A percentile compares a stretch with the other conserved stretches of the same genome.
Evolutionary conservation across 805 yeast species (phyloP).

Genomic region (Yamadazyma endophytica): DNA sequence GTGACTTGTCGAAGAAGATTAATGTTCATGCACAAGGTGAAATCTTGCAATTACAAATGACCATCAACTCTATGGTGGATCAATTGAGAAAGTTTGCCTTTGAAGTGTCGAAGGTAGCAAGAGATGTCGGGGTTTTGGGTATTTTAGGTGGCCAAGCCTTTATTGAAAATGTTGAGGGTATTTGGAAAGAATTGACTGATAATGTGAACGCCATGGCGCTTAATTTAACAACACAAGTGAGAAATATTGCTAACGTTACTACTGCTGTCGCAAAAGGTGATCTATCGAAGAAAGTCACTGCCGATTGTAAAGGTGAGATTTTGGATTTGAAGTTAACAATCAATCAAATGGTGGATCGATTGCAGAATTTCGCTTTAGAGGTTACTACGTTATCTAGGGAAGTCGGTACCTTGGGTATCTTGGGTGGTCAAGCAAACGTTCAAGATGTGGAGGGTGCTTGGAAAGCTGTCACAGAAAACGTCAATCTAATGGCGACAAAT

Average conservation of each 20-base stretch:
- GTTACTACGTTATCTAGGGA: conserved; percentile 45
- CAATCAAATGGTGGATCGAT: conserved; percentile 49
- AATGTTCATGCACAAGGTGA: conserved; percentile 92
- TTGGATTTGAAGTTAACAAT: conserved; percentile 44
- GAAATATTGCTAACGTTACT: conserved; percentile 83
- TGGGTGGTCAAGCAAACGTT: conserved; percentile 51
- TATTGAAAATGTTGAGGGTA: conserved; percentile 75
- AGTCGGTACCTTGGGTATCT: conserved; percentile 44
- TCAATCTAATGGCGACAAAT: conserved; percentile 45
- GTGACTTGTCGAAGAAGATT: conserved; percentile 77
- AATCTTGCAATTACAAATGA: conserved; percentile 77
- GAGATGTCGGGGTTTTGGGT: conserved; percentile 89
- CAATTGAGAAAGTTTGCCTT: conserved; percentile 79
- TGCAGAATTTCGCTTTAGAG: conserved; percentile 44
- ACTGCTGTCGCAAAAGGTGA: conserved; percentile 87
- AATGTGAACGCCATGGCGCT: conserved; percentile 89
- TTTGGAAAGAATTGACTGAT: conserved; percentile 84
- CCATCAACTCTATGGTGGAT: conserved; percentile 86
- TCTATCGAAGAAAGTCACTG: conserved; percentile 74
- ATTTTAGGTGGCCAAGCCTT: conserved; percentile 85
- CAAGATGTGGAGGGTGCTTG: conserved; percentile 49
- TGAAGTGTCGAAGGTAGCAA: conserved; percentile 81
- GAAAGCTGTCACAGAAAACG: conserved; percentile 47
- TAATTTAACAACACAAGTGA: conserved; percentile 81
- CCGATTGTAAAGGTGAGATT: conserved; percentile 72